Percentiles rank a stretch among this genome's conserved stretches.
Evolutionary conservation across 2,329 filamentous ascomycete genomes (phyloP).

Genomic region (Neocucurbitaria cava): DNA sequence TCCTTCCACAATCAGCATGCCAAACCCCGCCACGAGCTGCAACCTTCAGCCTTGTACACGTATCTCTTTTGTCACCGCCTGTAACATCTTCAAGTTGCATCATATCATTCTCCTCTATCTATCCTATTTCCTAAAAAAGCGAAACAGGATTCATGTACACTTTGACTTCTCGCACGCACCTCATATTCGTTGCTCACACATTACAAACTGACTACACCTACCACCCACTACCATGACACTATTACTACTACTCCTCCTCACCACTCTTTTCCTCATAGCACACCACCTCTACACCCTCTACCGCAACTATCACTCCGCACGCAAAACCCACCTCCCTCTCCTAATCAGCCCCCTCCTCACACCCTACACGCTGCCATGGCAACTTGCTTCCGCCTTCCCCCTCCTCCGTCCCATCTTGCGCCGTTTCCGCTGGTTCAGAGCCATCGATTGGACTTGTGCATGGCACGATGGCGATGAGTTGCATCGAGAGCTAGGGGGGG

Average conservation of each 20-base stretch:
- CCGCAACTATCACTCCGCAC: slow-evolving; percentile 24
- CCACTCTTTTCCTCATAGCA: too few relatives aligned
- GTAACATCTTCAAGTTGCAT: background rate
- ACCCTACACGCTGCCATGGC: slow-evolving; percentile 21
- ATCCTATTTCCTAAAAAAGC: too few relatives aligned
- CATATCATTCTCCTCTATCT: background rate
- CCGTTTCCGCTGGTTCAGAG: slow-evolving; percentile 19
- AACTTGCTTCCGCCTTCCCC: slow-evolving; percentile 4
- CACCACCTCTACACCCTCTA: slow-evolving; percentile 6
- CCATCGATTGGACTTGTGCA: slow-evolving; percentile 19
- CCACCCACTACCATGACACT: too few relatives aligned
- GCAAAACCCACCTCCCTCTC: slow-evolving; percentile 16
- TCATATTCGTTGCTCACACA: too few relatives aligned
- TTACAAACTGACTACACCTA: too few relatives aligned
- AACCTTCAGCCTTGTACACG: background rate
- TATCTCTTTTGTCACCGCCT: background rate
- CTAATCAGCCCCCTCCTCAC: slow-evolving; percentile 23
- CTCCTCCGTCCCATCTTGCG: slow-evolving; percentile 1
- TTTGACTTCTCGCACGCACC: background rate
- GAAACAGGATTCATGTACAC: background rate
- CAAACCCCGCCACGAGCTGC: background rate
- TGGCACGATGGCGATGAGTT: slow-evolving; percentile 20
- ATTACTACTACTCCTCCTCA: too few relatives aligned
- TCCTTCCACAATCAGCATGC: slow-evolving; percentile 1
- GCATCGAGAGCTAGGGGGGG: slow-evolving; percentile 24